Percentiles rank a stretch among this genome's conserved stretches.
phyloP scores from a whole-genome alignment of 2,329 filamentous ascomycete genomes.

The Pseudocercospora musae region DNA sequence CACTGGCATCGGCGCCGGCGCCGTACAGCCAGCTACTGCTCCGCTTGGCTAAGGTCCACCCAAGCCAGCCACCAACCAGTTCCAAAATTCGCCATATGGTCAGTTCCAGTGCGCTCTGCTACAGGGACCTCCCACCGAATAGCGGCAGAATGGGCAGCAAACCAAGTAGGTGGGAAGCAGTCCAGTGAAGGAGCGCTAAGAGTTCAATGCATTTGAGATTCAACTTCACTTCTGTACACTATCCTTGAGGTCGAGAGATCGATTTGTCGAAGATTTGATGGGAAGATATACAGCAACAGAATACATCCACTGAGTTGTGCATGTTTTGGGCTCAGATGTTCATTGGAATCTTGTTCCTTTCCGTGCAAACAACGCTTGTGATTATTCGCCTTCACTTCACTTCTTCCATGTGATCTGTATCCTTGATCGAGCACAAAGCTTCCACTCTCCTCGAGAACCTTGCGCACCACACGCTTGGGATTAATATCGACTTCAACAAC shows the following conservation, averaged over 20 bases:
- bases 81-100: not conserved
- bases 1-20: not conserved
- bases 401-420: no score
- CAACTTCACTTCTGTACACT: not conserved
- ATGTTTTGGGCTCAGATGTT: no score
- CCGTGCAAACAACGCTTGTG: no score
- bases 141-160: not conserved
- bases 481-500: no score
- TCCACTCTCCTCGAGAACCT: no score
- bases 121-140: not conserved
- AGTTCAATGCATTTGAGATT: not conserved
- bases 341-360: no score
- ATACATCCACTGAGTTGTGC: no score
- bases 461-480: no score
- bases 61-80: not conserved
- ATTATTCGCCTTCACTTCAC: no score
- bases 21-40: not conserved
- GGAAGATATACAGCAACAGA: no score
- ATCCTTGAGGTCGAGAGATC: not conserved
- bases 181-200: not conserved
- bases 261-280: no score
- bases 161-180: not conserved
- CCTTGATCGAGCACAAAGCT: no score
- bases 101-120: not conserved
- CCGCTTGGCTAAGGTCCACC: not conserved